phyloP scores from a whole-genome alignment of 2,329 filamentous ascomycete species.

The Eutypa lata region DNA sequence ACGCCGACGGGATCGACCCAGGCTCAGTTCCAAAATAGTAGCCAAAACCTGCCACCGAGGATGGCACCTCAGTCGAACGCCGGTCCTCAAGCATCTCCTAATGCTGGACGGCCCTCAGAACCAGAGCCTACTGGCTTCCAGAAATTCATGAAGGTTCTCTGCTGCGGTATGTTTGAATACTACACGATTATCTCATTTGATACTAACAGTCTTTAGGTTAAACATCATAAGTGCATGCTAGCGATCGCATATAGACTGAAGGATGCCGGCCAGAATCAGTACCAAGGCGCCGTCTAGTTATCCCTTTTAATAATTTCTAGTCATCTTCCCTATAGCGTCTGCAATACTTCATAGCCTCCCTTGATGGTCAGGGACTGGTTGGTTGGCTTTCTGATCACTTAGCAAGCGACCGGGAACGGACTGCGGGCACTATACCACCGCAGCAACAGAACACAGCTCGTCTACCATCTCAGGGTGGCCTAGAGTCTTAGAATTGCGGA shows the following conservation, averaged over 20 bases:
- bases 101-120: constrained; percentile 57
- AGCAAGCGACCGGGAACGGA: neutral
- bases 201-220: constrained; percentile 18
- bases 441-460: neutral
- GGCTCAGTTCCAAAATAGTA: constrained; percentile 95
- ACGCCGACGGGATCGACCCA: constrained; percentile 89
- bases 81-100: constrained; percentile 54
- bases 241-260: constrained; percentile 28
- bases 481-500: neutral
- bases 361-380: neutral
- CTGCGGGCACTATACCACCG: neutral
- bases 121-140: constrained; percentile 79
- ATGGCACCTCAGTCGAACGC: constrained; percentile 60
- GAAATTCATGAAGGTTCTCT: constrained; percentile 89
- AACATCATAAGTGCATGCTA: constrained; percentile 20
- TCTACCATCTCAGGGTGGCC: neutral
- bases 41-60: constrained; percentile 74
- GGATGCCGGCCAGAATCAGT: constrained; percentile 24
- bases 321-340: constrained; percentile 12
- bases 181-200: neutral
- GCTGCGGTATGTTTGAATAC: constrained; percentile 67
- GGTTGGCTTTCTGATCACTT: neutral
- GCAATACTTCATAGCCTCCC: constrained; percentile 14
- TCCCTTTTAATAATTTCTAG: constrained; percentile 27
- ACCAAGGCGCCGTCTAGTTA: constrained; percentile 19